Evolutionary conservation across 805 yeast genomes (phyloP).

Genomic region (Saccharomyces jurei): DNA sequence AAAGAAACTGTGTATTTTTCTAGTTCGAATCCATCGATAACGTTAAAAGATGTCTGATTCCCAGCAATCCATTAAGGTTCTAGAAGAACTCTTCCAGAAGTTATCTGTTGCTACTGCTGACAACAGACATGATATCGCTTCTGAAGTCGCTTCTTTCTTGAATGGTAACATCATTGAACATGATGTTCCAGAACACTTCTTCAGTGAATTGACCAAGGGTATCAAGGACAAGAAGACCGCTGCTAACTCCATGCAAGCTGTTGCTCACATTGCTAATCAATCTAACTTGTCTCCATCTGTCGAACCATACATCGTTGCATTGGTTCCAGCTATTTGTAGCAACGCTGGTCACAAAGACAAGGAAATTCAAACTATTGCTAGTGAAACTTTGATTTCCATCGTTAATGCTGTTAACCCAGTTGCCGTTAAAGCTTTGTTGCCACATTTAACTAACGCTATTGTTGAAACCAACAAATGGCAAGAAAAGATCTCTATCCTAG

Average conservation of each 20-base stretch:
- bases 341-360: conserved; percentile 88
- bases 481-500: conserved; percentile 87
- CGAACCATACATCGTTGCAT: conserved; percentile 87
- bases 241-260: conserved; percentile 76
- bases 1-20: conserved; percentile 7
- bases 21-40: conserved; percentile 12
- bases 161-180: conserved; percentile 97
- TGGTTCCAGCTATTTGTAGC: conserved; percentile 60
- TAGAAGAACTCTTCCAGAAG: conserved; percentile 87
- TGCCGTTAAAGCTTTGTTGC: conserved; percentile 84
- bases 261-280: conserved; percentile 74
- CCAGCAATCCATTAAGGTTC: conserved; percentile 56
- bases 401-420: conserved; percentile 82
- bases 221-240: conserved; percentile 76
- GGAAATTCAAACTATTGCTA: conserved; percentile 65
- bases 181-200: conserved; percentile 89
- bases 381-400: conserved; percentile 67
- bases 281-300: conserved; percentile 80
- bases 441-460: conserved; percentile 65
- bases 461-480: conserved; percentile 86
- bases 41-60: conserved; percentile 37
- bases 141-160: conserved; percentile 84
- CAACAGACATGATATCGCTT: conserved; percentile 76
- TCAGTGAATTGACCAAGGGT: conserved; percentile 65
- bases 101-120: conserved; percentile 82